Evolutionary conservation across 1,284 basidiomycete species (phyloP), one percentile per base, ranked within the genome.

Genomic region (Cutaneotrichosporon curvatum): DNA sequence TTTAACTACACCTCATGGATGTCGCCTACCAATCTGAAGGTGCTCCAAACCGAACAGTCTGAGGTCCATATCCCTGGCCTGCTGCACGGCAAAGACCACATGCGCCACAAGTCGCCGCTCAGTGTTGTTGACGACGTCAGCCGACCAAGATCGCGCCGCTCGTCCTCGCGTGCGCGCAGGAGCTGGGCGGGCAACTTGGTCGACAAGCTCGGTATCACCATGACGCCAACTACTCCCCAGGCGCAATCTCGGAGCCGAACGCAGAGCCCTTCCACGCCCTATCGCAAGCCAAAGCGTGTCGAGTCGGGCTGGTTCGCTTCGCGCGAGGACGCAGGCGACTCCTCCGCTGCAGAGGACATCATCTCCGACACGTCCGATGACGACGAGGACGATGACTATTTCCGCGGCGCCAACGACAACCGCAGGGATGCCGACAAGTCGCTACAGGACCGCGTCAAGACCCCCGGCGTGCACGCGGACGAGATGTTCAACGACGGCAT

Each of bases 1-100:
- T 97, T 98, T 75, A 94, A 95, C 67, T 97, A 92, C 67, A 87
- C 86, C 0, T 89, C 89, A 20, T 98, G 94, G 94, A 96, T 97
- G 91, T 83, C 90, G 0, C 83, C 85, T 1, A 79, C 80, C 18
- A 84, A 95, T 67, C 75, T 97, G 40, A 80, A 81, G 4, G 84
- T 94, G 11, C 75, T 97, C 11, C 80, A 85, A 43, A 71, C 73
- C 15, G 87, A 89, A 61, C 84, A 90, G 61, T 88, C 86, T 0
- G 81, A 83, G n/a, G 63, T 68, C 1, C 65, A 75, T 47, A 68
- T 79, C 11, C 69, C 72, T 19, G 82, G 83, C 0, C 67, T 90
- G 36, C 80, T 80, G 6, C 81, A 82, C 50, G 84, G 85, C 65
- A 94, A 94, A 71, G 85, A 94, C 62, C 91, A 96, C 63, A 72